Evolutionary conservation across 169 alveolate genomes (phyloP).

Genomic region (Plasmodium reichenowi): DNA sequence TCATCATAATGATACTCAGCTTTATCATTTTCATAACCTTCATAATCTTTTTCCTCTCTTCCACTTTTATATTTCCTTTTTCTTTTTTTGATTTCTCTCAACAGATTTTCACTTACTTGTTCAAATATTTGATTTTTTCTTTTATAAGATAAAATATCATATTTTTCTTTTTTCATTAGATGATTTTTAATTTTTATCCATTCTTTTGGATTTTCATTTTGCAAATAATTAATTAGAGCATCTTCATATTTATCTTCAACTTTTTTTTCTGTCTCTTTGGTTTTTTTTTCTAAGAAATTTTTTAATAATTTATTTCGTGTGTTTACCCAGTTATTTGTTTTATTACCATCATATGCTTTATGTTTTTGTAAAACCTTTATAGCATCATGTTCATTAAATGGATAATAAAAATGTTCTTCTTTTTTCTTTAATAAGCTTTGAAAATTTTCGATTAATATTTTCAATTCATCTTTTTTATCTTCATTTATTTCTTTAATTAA

Average conservation of each 20-base stretch:
- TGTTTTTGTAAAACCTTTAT: conserved; percentile 19
- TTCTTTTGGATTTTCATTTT: conserved; percentile 18
- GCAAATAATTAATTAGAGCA: neutral
- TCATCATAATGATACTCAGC: neutral
- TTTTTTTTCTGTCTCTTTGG: conserved; percentile 22
- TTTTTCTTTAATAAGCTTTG: conserved; percentile 9
- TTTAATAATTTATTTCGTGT: conserved; percentile 43
- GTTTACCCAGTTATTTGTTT: conserved; percentile 13
- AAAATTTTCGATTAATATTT: conserved; percentile 41
- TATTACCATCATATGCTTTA: conserved; percentile 39
- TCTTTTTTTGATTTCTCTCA: conserved; percentile 1
- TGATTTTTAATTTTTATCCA: conserved; percentile 57
- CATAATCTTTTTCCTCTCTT: neutral
- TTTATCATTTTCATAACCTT: neutral
- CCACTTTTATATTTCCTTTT: neutral
- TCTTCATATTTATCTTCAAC: conserved; percentile 29
- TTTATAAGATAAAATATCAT: conserved; percentile 43
- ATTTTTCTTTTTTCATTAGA: conserved; percentile 30
- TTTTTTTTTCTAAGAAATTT: conserved; percentile 32
- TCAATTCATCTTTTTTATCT: conserved; percentile 28
- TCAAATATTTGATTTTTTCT: conserved; percentile 38
- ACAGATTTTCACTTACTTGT: conserved; percentile 22
- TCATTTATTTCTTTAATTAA: conserved; percentile 41
- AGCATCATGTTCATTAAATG: conserved; percentile 25
- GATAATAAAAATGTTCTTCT: conserved; percentile 19